These are phyloP conservation scores for Fusarium illudens DNA, from an alignment of 2,329 filamentous ascomycete genomes.

Conservation along the genomic window DNA sequence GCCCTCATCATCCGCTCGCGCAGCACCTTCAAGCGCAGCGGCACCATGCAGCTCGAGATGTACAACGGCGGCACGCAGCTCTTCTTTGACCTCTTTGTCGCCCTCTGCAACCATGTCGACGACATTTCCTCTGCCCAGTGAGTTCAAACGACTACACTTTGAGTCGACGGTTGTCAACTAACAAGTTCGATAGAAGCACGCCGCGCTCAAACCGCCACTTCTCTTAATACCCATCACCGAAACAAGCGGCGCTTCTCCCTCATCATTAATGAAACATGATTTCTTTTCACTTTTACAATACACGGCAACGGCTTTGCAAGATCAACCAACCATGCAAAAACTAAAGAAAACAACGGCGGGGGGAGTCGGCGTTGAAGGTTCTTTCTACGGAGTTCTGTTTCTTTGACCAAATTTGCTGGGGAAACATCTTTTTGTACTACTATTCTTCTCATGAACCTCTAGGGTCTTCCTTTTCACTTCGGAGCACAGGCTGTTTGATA, in stretches of 20 bases:
- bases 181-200: constrained; percentile 44
- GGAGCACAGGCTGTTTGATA: constrained; percentile 23
- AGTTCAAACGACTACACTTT: constrained; percentile 41
- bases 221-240: constrained; percentile 30
- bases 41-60: constrained; percentile 97
- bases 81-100: constrained; percentile 94
- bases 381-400: constrained; percentile 22
- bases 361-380: constrained; percentile 23
- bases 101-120: constrained; percentile 89
- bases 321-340: constrained; percentile 30
- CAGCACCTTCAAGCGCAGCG: constrained; percentile 89
- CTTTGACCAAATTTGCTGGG: constrained; percentile 17
- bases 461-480: constrained; percentile 20
- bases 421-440: constrained; percentile 45
- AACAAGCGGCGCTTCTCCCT: background rate
- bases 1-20: constrained; percentile 90
- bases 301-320: constrained; percentile 19
- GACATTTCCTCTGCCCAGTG: constrained; percentile 68
- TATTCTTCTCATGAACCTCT: constrained; percentile 41
- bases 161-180: background rate
- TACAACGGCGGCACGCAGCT: constrained; percentile 80
- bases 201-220: constrained; percentile 59
- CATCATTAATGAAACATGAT: constrained; percentile 40
- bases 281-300: constrained; percentile 8
- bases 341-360: constrained; percentile 27